Conservation (phyloP, 2,329 filamentous ascomycete species). For the Sphaerostilbella broomeana region DNA sequence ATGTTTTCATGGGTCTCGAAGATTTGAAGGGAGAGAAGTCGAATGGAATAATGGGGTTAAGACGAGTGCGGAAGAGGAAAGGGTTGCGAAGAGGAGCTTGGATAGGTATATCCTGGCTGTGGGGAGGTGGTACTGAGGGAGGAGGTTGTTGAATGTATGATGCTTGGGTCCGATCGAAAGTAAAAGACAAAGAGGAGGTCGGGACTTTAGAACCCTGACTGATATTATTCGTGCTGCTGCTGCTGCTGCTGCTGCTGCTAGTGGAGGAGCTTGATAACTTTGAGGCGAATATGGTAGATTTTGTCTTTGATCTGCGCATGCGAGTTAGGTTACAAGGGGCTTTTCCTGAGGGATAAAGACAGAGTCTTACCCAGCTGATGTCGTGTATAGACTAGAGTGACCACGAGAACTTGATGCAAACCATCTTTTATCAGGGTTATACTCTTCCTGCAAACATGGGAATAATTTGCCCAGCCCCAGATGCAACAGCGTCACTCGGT, state of each 20-base stretch:
- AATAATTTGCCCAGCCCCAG: slow-evolving; percentile 40
- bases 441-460: slow-evolving; percentile 34
- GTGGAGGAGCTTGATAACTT: slow-evolving; percentile 12
- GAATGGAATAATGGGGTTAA: slow-evolving; percentile 22
- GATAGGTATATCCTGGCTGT: slow-evolving; percentile 7
- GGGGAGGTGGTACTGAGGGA: background rate
- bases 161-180: background rate
- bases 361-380: slow-evolving; percentile 9
- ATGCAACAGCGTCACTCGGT: slow-evolving; percentile 34
- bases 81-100: slow-evolving; percentile 23
- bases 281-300: slow-evolving; percentile 19
- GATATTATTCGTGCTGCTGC: too few species aligned
- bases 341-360: background rate
- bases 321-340: background rate
- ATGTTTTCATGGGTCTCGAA: slow-evolving; percentile 10
- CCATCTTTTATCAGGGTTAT: slow-evolving; percentile 28
- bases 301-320: slow-evolving; percentile 1
- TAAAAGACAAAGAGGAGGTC: slow-evolving; percentile 6
- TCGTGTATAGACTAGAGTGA: slow-evolving; percentile 2
- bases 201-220: too few species aligned
- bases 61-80: slow-evolving; percentile 29
- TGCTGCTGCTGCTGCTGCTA: slow-evolving; percentile 6
- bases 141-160: background rate
- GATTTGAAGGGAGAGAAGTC: slow-evolving; percentile 17
- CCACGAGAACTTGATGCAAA: slow-evolving; percentile 11